Base-by-base conservation (phyloP, 176 grass and related monocot genomes). In the Eleusine coracana region DNA sequence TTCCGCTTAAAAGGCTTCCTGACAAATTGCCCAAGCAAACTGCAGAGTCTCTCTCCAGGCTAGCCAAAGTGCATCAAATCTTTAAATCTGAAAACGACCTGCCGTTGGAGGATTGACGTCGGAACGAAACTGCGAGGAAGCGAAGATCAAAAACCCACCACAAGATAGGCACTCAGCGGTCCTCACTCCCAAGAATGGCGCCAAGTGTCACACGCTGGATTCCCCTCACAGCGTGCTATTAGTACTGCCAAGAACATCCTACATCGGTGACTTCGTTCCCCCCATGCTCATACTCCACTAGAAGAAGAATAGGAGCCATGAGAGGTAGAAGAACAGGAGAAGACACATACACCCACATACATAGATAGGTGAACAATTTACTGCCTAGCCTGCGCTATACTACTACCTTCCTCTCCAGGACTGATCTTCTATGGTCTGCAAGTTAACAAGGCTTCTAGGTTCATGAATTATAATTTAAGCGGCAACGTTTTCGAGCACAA, bases 381-480 rank as follows among this genome's bases (percentile, higher is more conserved):
- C 72, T 73, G 21, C n/a, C 68, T 40, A 41, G 11, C 20, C 18
- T 39, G 37, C 21, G 37, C 21, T 50, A 34, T 73, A 29, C 71
- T 34, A 34, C 12, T 13, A 38, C 49, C 17, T 21, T 37, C 54
- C 42, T 66, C 46, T 17, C 51, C 15, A 63, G 31, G 34, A 60
- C 1, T 34, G 31, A 34, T 1, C 31, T 37, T 15, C 27, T 13
- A 46, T 71, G 56, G 31, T 75, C 76, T 75, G 34, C 82, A 64
- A 70, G 59, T 27, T 5, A 58, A 14, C 77, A 76, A 62, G 49
- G 48, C 6, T 70, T 41, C 76, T 63, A 40, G 59, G 50, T 86
- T 88, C 68, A 92, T 88, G 90, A 86, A 86, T 56, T 86, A 60
- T 27, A 77, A 28, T 44, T 68, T 73, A 25, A 34, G 61, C 23